Base-by-base conservation (phyloP, 2,329 filamentous ascomycete genomes). In the Penicillium sp. region DNA sequence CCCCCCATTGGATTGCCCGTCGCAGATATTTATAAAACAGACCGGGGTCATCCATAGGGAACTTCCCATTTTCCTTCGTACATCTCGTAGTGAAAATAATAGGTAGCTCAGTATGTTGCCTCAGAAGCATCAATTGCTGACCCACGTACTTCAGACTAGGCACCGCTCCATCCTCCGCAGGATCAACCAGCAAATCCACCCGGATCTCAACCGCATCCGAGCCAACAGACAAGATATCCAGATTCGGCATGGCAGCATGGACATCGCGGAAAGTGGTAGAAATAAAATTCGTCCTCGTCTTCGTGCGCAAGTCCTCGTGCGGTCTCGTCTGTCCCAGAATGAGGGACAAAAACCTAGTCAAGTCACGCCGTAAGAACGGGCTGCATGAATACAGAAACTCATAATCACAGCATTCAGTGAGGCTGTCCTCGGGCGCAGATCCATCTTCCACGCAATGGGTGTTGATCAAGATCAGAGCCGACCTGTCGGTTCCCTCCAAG, bases 191-290 rank as follows among this genome's bases (percentile, higher is more conserved):
- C 25, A 95, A 74, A 67, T 95, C 89, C 8, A 93, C 89, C 20
- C 89, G 82, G 45, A 95, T 81, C 67, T 95, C 89, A 37, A 95
- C 86, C 0, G 88, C 88, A 69, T 95, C 89, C 13, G 88, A 86
- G 32, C 89, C 89, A 3, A 95, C 89, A 0, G 89, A 93, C 39
- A 95, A 73, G 45, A 95, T 93, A 67, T 93, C 88, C 51, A 95
- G 78, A 63, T 95, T 93, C 1, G 88, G 87, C 41, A 95, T 75
- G 7, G 89, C 89, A 3, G 87, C 85, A 53, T 86, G 85, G 7
- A 95, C 87, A 65, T 95, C 88, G 0, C 89, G 87, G 58, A 95
- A 95, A 0, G 89, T 95, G 1, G 88, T 93, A 4, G 89, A 93
- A 57, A 95, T 89, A 63, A 93, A 84, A 59, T 88, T 91, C 0